Evolutionary conservation across 1,139 yeast genomes (phyloP).

Genomic region (Ogataea hybrid): DNA sequence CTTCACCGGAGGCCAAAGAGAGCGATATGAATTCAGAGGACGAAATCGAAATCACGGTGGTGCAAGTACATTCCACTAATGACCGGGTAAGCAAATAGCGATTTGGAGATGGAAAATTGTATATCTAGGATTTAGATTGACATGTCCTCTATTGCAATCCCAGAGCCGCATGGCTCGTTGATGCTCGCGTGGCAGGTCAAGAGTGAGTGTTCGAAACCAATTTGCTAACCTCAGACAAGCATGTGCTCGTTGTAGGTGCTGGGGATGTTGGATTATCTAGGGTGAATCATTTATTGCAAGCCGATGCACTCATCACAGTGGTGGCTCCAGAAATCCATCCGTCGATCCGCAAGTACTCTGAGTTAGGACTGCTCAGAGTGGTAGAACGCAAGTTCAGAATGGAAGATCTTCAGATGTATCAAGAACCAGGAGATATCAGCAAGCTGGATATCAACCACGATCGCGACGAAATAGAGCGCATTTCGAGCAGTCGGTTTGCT

Average conservation of each 20-base stretch:
- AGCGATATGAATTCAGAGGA: not conserved
- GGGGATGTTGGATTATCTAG: slow-evolving; percentile 82
- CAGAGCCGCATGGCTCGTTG: slow-evolving; percentile 49
- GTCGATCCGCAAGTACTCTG: slow-evolving; percentile 38
- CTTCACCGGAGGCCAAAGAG: not conserved
- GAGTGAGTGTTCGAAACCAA: slow-evolving; percentile 25
- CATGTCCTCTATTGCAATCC: slow-evolving; percentile 18
- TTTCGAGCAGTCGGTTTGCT: slow-evolving; percentile 47
- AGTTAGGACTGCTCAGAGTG: slow-evolving; percentile 43
- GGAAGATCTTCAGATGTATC: slow-evolving; percentile 51
- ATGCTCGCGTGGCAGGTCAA: slow-evolving; percentile 74
- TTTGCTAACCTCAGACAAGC: slow-evolving; percentile 38
- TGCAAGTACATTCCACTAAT: not conserved
- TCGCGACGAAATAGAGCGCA: slow-evolving; percentile 35
- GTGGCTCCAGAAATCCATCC: slow-evolving; percentile 51
- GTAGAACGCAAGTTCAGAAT: slow-evolving; percentile 41
- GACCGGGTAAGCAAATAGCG: slow-evolving; percentile 2
- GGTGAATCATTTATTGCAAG: slow-evolving; percentile 61
- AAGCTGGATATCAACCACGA: slow-evolving; percentile 6
- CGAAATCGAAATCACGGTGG: not conserved
- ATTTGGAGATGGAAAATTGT: not conserved
- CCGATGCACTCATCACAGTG: slow-evolving; percentile 69
- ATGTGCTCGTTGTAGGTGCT: slow-evolving; percentile 73
- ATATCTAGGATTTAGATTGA: not conserved
- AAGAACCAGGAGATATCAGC: slow-evolving; percentile 26